phyloP scores from a whole-genome alignment of 257 asterid genomes.

The Gentiana straminea region DNA sequence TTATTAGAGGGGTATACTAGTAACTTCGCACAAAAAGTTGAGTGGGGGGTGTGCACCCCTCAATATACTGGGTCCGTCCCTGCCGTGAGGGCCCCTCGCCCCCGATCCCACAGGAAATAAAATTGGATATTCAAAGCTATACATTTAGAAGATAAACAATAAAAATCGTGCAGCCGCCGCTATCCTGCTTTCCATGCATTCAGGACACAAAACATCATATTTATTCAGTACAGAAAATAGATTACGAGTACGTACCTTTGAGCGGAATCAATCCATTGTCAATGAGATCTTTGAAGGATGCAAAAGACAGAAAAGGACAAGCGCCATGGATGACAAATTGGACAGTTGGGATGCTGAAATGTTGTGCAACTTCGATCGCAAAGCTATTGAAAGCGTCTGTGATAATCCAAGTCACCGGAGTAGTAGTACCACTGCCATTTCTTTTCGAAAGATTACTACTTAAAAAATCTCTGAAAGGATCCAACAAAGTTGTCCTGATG shows the following conservation, averaged over 20 bases:
- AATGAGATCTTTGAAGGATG: slow-evolving; percentile 2
- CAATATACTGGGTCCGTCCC: too few species aligned
- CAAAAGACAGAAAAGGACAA: slow-evolving; percentile 1
- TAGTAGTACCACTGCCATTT: not conserved
- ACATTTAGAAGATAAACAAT: too few species aligned
- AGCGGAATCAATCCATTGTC: slow-evolving; percentile 2
- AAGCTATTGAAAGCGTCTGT: slow-evolving; percentile 16
- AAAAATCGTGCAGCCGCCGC: too few species aligned
- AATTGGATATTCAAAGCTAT: too few species aligned
- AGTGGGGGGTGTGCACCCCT: too few species aligned
- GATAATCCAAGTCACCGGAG: slow-evolving; percentile 13
- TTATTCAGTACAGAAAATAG: not conserved
- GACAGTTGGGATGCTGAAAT: slow-evolving; percentile 9
- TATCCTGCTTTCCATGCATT: too few species aligned
- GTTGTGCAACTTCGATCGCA: slow-evolving; percentile 11
- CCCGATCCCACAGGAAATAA: too few species aligned
- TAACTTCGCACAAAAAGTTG: too few species aligned
- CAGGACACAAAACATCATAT: too few species aligned
- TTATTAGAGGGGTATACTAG: too few species aligned
- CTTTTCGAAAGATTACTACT: not conserved
- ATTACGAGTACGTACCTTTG: not conserved
- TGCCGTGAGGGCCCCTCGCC: too few species aligned
- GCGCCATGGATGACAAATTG: slow-evolving; percentile 7
- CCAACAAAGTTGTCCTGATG: not conserved
- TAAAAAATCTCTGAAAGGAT: not conserved